Evolutionary conservation across 148 eudicot species (phyloP).

Genomic region (Drosera capensis): DNA sequence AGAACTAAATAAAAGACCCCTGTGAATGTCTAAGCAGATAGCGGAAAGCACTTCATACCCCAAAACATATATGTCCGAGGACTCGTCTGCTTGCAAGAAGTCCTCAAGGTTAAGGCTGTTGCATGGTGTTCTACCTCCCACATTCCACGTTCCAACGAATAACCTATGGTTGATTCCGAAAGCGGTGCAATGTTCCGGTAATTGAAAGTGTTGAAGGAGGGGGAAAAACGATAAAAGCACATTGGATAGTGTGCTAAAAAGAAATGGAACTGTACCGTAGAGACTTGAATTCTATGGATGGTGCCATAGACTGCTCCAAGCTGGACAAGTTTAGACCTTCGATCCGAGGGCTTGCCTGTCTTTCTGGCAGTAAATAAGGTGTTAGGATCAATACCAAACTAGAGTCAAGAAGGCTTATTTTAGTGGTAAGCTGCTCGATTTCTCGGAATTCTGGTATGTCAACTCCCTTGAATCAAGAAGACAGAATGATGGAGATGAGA

Average conservation of each 20-base stretch:
- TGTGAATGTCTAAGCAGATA: not conserved
- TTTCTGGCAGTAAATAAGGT: constrained; percentile 26
- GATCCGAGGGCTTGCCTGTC: constrained; percentile 28
- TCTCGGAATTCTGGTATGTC: too few relatives aligned
- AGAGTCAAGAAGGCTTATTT: not conserved
- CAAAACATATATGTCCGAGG: constrained; percentile 66
- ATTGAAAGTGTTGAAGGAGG: not conserved
- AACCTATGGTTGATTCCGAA: constrained; percentile 25
- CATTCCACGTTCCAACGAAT: constrained; percentile 86
- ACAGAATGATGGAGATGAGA: not conserved
- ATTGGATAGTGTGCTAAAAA: not conserved
- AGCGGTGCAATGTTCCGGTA: not conserved
- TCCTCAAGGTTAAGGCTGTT: constrained; percentile 48
- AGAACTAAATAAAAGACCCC: not conserved
- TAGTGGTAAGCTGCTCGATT: not conserved
- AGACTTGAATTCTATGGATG: constrained; percentile 30
- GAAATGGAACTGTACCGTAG: constrained; percentile 27
- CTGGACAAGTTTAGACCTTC: constrained; percentile 57
- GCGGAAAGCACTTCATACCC: constrained; percentile 32
- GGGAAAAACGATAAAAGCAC: not conserved
- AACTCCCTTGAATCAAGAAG: not conserved
- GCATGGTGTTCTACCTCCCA: constrained; percentile 69
- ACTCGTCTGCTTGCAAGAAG: constrained; percentile 63
- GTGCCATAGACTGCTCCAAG: constrained; percentile 35
- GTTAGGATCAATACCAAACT: not conserved